Evolutionary conservation across 768 basidiomycete species (phyloP).

Genomic region (Rhodotorula taiwanensis): DNA sequence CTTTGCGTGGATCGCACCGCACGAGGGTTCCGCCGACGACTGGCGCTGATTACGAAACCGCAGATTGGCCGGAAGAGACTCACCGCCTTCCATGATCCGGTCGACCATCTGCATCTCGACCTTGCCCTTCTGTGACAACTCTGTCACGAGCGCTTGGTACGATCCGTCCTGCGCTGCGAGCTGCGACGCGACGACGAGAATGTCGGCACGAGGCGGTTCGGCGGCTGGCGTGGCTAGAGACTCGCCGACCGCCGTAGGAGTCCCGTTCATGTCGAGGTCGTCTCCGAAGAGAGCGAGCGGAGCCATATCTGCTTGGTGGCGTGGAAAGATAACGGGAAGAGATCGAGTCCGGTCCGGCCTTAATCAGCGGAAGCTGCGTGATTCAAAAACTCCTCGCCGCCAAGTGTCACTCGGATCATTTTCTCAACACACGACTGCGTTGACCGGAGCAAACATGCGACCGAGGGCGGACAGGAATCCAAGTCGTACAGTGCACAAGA

Average conservation of each 20-base stretch:
- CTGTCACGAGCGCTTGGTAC: constrained; percentile 64
- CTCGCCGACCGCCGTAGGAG: constrained; percentile 35
- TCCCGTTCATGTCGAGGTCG: constrained; percentile 42
- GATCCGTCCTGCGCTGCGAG: constrained; percentile 69
- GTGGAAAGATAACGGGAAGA: too few relatives aligned
- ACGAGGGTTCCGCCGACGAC: too few relatives aligned
- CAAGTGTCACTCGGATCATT: too few relatives aligned
- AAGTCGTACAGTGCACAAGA: too few relatives aligned
- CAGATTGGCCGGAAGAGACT: constrained; percentile 27
- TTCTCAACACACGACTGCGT: too few relatives aligned
- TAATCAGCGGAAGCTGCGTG: too few relatives aligned
- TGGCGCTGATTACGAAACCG: too few relatives aligned
- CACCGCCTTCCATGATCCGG: constrained; percentile 72
- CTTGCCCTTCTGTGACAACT: constrained; percentile 49
- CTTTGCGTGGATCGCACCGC: too few relatives aligned
- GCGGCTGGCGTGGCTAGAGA: too few relatives aligned
- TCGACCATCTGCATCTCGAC: constrained; percentile 79
- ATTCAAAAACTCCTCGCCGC: too few relatives aligned
- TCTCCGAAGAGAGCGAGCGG: constrained; percentile 14
- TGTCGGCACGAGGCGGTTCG: constrained; percentile 50
- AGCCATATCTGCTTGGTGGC: background rate
- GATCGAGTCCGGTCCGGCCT: background rate
- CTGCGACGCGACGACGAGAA: constrained; percentile 68
- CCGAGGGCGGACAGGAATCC: too few relatives aligned
- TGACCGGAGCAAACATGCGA: too few relatives aligned